phyloP scores from a whole-genome alignment of 306 rosid species.

The Inga laurina region DNA sequence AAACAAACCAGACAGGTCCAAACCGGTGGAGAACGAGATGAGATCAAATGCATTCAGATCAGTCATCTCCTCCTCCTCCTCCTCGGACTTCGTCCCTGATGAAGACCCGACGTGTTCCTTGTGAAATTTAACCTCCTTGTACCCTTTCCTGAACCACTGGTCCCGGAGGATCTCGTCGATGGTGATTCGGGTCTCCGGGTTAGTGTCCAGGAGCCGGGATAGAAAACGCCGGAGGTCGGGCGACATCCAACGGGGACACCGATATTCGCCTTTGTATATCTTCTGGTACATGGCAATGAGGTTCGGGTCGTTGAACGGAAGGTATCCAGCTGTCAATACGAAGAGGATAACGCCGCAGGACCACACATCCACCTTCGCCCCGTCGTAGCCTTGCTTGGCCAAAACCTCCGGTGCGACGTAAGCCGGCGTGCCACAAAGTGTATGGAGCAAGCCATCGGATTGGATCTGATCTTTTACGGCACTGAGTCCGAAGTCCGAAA shows the following conservation, averaged over 20 bases:
- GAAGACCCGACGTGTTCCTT: slow-evolving; percentile 29
- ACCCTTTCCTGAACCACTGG: slow-evolving; percentile 48
- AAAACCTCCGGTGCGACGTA: slow-evolving; percentile 57
- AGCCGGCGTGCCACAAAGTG: slow-evolving; percentile 56
- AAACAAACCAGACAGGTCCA: slow-evolving; percentile 45
- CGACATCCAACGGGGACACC: slow-evolving; percentile 54
- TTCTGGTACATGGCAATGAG: slow-evolving; percentile 47
- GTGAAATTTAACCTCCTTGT: slow-evolving; percentile 29
- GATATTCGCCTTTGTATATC: slow-evolving; percentile 47
- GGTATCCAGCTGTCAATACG: slow-evolving; percentile 41
- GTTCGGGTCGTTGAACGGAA: slow-evolving; percentile 51
- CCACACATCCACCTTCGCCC: slow-evolving; percentile 50
- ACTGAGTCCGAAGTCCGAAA: slow-evolving; percentile 55
- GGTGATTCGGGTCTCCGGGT: slow-evolving; percentile 49
- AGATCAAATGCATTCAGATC: slow-evolving; percentile 48
- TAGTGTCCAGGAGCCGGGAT: slow-evolving; percentile 30
- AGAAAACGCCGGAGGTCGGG: slow-evolving; percentile 40
- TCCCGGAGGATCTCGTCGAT: slow-evolving; percentile 43
- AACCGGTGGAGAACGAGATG: slow-evolving; percentile 41
- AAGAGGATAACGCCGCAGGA: slow-evolving; percentile 51
- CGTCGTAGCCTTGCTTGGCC: slow-evolving; percentile 49
- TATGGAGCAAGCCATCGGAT: slow-evolving; percentile 49
- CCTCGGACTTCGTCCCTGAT: neutral
- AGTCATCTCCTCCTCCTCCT: slow-evolving; percentile 8
- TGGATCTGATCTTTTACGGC: slow-evolving; percentile 46